Conservation (phyloP, 306 rosid species). For the Hippophae rhamnoides region DNA sequence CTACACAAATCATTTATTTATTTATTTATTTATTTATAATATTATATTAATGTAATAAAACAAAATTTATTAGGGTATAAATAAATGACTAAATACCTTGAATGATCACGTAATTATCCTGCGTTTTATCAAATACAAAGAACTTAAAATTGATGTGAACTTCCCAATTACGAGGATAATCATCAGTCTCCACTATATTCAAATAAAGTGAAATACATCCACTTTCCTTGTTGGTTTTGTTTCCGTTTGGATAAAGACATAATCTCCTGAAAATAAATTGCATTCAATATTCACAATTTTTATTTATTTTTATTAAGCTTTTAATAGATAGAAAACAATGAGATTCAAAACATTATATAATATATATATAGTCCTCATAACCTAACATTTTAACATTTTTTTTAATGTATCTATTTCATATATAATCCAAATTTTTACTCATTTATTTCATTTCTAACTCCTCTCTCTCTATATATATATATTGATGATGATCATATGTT, state of each 20-base stretch:
- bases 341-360: not conserved
- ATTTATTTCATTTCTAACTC: no score
- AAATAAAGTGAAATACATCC: conserved; percentile 9
- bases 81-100: not conserved
- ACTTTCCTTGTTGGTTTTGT: not conserved
- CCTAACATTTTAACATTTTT: no score
- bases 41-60: not conserved
- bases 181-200: not conserved
- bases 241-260: not conserved
- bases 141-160: not conserved
- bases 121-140: not conserved
- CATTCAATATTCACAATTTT: not conserved
- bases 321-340: not conserved
- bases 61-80: not conserved
- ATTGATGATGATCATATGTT: no score
- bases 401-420: no score
- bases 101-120: not conserved
- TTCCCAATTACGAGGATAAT: conserved; percentile 6
- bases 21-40: not conserved
- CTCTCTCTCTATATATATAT: no score
- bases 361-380: no score
- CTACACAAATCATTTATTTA: not conserved
- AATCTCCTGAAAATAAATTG: not conserved
- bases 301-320: not conserved
- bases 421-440: no score